Conservation (phyloP, 345 rosid genomes). For the Salix viminalis region DNA sequence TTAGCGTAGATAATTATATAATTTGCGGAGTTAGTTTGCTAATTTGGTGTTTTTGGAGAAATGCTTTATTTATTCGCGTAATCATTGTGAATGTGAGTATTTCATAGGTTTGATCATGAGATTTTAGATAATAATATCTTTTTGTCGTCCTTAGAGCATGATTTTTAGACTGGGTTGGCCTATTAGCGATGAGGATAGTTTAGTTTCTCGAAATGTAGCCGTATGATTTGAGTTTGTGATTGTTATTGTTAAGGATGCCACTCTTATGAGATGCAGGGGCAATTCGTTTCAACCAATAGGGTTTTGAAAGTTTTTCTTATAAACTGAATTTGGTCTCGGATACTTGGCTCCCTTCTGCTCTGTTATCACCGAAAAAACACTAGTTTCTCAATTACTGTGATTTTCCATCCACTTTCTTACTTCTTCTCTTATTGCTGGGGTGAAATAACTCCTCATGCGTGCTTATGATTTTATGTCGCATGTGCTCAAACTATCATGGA, state of each 20-base stretch:
- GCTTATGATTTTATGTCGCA: background rate
- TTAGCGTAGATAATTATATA: background rate
- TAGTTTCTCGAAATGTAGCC: background rate
- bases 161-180: background rate
- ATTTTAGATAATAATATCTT: background rate
- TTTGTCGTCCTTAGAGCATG: background rate
- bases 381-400: background rate
- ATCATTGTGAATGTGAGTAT: background rate
- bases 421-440: background rate
- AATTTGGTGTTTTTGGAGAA: background rate
- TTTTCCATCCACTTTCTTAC: background rate
- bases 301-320: background rate
- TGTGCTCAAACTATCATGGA: background rate
- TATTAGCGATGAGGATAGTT: background rate
- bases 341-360: too few relatives aligned
- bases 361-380: background rate
- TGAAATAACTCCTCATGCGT: background rate
- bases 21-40: background rate
- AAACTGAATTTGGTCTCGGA: background rate
- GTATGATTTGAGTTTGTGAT: background rate
- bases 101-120: background rate
- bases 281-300: background rate
- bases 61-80: background rate
- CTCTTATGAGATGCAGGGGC: background rate
- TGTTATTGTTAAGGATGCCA: background rate